Evolutionary conservation across 495 filamentous ascomycete species (phyloP).

Genomic region (Trichoderma virens): DNA sequence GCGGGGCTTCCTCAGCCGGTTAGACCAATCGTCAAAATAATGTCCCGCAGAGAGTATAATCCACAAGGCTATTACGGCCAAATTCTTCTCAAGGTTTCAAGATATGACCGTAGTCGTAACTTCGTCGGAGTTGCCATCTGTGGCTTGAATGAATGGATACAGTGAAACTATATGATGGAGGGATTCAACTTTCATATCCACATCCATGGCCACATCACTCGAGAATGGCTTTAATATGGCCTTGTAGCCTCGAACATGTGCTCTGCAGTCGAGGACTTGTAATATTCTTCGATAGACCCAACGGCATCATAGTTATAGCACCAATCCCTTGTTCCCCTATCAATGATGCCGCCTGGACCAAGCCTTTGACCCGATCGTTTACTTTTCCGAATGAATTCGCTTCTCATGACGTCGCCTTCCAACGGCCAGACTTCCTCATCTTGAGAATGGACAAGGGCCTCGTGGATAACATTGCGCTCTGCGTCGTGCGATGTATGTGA

Average conservation of each 20-base stretch:
- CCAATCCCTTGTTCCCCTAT: background rate
- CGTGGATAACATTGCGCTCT: background rate
- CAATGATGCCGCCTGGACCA: background rate
- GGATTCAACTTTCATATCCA: background rate
- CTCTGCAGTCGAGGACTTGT: background rate
- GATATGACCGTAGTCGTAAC: too few species aligned
- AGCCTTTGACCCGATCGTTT: background rate
- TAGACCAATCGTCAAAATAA: slow-evolving; percentile 11
- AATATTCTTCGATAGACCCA: background rate
- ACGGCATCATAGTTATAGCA: background rate
- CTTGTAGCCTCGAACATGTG: slow-evolving; percentile 11
- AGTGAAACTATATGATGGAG: too few species aligned
- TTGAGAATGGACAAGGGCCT: background rate
- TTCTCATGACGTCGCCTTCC: background rate
- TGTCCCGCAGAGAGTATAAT: background rate
- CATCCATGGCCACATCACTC: background rate
- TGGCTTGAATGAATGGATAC: too few species aligned
- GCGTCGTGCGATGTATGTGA: background rate
- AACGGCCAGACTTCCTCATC: background rate
- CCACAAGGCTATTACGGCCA: background rate
- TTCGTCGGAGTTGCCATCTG: too few species aligned
- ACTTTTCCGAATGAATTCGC: background rate
- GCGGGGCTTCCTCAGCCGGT: background rate
- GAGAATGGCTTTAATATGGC: background rate
- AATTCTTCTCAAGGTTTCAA: too few species aligned